Base-by-base conservation (phyloP, 108 stramenopile genomes). In the Cyclostephanos invisitatus region DNA sequence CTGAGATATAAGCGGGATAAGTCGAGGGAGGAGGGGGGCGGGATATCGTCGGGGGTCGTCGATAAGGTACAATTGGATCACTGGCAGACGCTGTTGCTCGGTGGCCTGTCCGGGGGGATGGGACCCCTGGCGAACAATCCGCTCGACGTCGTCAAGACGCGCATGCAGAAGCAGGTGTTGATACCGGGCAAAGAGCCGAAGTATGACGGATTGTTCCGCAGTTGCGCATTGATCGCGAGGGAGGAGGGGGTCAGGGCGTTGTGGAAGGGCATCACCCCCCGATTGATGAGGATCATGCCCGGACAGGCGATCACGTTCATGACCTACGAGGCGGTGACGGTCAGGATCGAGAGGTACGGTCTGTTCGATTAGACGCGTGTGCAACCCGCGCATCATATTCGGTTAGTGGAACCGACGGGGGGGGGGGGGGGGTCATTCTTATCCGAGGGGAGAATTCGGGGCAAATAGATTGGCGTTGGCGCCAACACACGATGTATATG, bases 221-320 rank as follows among this genome's bases (percentile, higher is more conserved):
- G 87, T 15, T 91, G 91, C 60, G 37, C 76, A 25, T 62, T 89
- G 17, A 97, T 98, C 69, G 93, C 92, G 20, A 87, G 83, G 71
- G 97, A 98, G 75, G 98, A 98, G 83, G 97, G 98, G 25, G 72
- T 88, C 5, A 66, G 83, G 27, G 96, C 97, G 1, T 84, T 98
- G 25, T 98, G 97, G 97, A 98, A 97, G 84, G 98, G 98, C 11
- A 92, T 98, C 55, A 94, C 93, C 17, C 98, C 98, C 7, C 83
- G 98, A 49, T 82, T 98, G 68, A 74, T 97, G 89, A 84, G 98
- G 18, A 96, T 98, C 71, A 85, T 96, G 78, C 98, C 98, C 7
- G 98, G 98, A 15, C 98, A 98, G 81, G 98, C 98, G 18, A 98
- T 98, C 70, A 98, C 98, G 28, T 98, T 96, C 74, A 93, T 93